Evolutionary conservation across 2,329 filamentous ascomycete species (phyloP), one percentile per base, ranked within the genome.

Genomic region (Dichotomopilus funicola): DNA sequence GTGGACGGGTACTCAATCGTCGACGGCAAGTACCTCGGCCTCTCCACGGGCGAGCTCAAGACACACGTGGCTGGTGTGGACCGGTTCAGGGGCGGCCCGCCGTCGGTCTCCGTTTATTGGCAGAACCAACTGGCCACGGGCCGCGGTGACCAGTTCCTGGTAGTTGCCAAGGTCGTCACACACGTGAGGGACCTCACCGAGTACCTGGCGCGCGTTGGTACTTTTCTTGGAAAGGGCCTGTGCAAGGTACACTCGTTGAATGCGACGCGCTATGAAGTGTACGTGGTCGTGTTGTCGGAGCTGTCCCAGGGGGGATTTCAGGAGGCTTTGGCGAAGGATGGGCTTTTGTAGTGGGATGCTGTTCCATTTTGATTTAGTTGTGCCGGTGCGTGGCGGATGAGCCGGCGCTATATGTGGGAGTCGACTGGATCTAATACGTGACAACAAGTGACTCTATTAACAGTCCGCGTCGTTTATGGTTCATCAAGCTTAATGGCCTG

Each of bases 1-100:
- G 27, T 19, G 7, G 42, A 53, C 36, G 43, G 43, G 3, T 53
- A 53, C 51, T 42, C 51, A 5, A 53, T 53, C 36, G 35, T 53
- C 27, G 51, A 53, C 51, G 51, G 51, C 51, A 47, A 53, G 11
- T 53, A 53, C 43, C 43, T 47, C 51, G 43, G 46, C 36, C 51
- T 47, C 35, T 19, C 19, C 19, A 27, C 36, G 36, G 51, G 35
- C 11, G 43, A 53, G 43, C 9, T 53, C 43, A 47, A 41, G 27
- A 34, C 43, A 4, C 43, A 47, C 43, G 19, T n/a, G 19, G 19
- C 9, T 4, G 36, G 46, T 19, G 40, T 37, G 35, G 50, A 40
- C 35, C 34, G 5, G 13, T 47, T 31, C 11, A 37, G 12, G 43
- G 42, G 19, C 11, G 51, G 43, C 13, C 51, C 51, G 13, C 51